A percentile compares a stretch with the other conserved stretches of the same genome.
Conservation (phyloP, 495 filamentous ascomycete species). For the Copromyces sp. region DNA sequence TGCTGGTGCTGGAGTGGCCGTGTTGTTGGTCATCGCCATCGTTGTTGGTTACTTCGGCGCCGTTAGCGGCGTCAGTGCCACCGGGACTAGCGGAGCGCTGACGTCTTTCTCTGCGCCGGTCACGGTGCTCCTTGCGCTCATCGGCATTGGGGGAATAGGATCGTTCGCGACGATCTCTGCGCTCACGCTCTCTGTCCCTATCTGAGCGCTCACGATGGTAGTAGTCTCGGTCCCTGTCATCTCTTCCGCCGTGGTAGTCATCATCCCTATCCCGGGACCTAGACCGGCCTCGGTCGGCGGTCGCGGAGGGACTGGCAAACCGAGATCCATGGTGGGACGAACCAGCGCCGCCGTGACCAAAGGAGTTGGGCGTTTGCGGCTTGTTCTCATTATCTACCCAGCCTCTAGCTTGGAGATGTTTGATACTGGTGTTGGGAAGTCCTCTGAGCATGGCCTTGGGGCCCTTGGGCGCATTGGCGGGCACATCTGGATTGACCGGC, state of each 20-base stretch:
- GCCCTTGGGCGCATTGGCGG: constrained; percentile 68
- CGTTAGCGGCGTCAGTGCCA: constrained; percentile 33
- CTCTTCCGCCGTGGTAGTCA: constrained; percentile 12
- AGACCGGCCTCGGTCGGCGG: constrained; percentile 2
- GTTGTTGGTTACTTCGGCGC: constrained; percentile 47
- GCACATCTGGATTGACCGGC: constrained; percentile 32
- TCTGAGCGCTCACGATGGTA: constrained; percentile 19
- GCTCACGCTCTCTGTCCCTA: constrained; percentile 21
- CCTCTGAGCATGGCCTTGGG: constrained; percentile 91
- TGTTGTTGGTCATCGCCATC: constrained; percentile 40
- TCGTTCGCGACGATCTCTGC: constrained; percentile 10
- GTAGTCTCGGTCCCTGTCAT: constrained; percentile 16
- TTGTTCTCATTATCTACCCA: constrained; percentile 31
- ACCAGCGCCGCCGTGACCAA: not conserved
- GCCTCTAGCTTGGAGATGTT: constrained; percentile 39
- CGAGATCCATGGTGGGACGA: not conserved
- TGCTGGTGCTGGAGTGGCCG: constrained; percentile 29
- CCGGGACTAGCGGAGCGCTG: not conserved
- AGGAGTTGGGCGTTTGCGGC: constrained; percentile 21
- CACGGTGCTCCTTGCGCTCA: constrained; percentile 37
- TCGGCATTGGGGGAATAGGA: constrained; percentile 12
- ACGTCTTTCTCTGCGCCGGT: not conserved
- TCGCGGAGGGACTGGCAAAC: not conserved
- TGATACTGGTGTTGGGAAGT: constrained; percentile 62
- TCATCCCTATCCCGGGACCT: constrained; percentile 12